Percentiles rank a stretch among this genome's conserved stretches.
phyloP scores from a whole-genome alignment of 2,329 filamentous ascomycete genomes.

The Rutstroemia sp. region DNA sequence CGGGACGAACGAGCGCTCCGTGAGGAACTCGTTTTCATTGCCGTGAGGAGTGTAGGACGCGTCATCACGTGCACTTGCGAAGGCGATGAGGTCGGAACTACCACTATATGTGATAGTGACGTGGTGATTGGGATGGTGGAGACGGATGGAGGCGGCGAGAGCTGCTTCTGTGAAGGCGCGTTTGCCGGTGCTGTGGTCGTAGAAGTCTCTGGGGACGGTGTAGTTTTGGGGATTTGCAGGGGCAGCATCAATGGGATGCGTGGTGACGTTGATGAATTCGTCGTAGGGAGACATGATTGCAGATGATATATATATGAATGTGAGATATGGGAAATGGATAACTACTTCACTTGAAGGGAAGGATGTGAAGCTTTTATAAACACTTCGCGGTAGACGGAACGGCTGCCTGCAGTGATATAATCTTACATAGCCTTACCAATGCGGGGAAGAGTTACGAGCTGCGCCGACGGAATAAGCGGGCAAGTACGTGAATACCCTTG shows the following conservation, averaged over 20 bases:
- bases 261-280: background rate
- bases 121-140: slow-evolving; percentile 20
- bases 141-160: slow-evolving; percentile 16
- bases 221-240: background rate
- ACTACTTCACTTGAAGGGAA: background rate
- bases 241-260: background rate
- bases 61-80: too few relatives aligned
- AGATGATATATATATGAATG: background rate
- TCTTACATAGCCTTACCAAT: too few relatives aligned
- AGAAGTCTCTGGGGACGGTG: background rate
- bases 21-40: too few relatives aligned
- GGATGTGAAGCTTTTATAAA: too few relatives aligned
- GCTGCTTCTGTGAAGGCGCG: slow-evolving; percentile 16
- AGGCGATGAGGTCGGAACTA: background rate
- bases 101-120: slow-evolving; percentile 13
- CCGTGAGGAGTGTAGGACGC: too few relatives aligned
- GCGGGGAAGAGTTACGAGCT: too few relatives aligned
- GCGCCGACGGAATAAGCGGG: too few relatives aligned
- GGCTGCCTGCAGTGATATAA: too few relatives aligned
- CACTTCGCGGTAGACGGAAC: too few relatives aligned
- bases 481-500: too few relatives aligned
- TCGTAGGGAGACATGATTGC: background rate
- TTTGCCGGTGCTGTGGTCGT: background rate
- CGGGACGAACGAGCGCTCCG: too few relatives aligned
- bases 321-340: background rate